These are phyloP conservation scores for Sistotremastrum niveocremeum DNA, from an alignment of 768 basidiomycete genomes.

Conservation along the genomic window DNA sequence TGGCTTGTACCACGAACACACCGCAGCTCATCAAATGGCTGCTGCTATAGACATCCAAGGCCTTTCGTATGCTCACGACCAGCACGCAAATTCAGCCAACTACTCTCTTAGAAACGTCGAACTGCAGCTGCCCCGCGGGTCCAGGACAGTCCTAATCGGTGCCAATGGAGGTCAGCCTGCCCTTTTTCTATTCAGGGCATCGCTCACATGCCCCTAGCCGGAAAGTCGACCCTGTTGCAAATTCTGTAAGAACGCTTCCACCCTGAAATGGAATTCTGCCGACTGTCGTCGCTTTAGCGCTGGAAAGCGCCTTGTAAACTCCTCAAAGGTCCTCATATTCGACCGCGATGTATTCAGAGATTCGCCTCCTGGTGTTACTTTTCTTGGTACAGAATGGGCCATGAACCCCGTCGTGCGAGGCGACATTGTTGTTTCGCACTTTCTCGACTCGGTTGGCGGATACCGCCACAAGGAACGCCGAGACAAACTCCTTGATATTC, in stretches of 20 bases:
- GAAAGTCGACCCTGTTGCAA: conserved; percentile 92
- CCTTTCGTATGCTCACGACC: conserved; percentile 10
- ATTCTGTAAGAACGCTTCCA: conserved; percentile 34
- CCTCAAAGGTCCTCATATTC: conserved; percentile 54
- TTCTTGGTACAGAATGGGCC: conserved; percentile 95
- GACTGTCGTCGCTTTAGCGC: conserved; percentile 23
- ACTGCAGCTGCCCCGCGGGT: conserved; percentile 57
- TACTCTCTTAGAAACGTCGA: conserved; percentile 55
- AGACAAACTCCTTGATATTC: conserved; percentile 74
- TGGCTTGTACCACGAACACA: no score
- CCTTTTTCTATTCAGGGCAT: background rate
- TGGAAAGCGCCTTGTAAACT: conserved; percentile 68
- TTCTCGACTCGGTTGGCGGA: conserved; percentile 95
- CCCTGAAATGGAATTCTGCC: background rate
- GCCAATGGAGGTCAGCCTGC: conserved; percentile 81
- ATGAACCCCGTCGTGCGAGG: conserved; percentile 93
- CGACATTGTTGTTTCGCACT: conserved; percentile 85
- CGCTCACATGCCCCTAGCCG: conserved; percentile 32
- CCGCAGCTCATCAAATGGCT: background rate
- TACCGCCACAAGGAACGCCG: conserved; percentile 85
- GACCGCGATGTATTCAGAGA: conserved; percentile 82
- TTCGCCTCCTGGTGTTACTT: conserved; percentile 69
- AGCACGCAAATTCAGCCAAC: conserved; percentile 39
- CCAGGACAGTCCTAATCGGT: conserved; percentile 77
- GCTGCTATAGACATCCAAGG: conserved; percentile 14